Conservation (phyloP, 2,329 filamentous ascomycete genomes). For the Cercospora sojina region DNA sequence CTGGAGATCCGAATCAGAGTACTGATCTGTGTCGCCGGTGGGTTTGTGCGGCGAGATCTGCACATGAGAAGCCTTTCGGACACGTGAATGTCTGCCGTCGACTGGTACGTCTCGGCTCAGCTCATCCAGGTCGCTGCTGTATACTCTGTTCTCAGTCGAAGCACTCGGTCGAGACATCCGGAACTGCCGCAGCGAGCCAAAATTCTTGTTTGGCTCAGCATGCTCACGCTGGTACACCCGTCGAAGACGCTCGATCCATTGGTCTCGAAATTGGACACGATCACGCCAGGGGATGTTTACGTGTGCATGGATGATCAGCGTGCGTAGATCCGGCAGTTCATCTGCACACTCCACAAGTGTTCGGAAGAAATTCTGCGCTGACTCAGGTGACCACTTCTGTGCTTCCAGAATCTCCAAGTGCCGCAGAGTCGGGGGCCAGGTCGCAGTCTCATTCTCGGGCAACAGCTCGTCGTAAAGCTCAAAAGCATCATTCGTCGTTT, state of each 20-base stretch:
- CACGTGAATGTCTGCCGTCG: slow-evolving; percentile 17
- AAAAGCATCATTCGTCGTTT: slow-evolving; percentile 67
- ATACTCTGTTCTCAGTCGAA: slow-evolving; percentile 6
- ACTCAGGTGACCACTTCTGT: slow-evolving; percentile 67
- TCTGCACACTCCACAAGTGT: slow-evolving; percentile 73
- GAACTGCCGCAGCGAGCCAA: slow-evolving; percentile 47
- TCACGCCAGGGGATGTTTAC: slow-evolving; percentile 78
- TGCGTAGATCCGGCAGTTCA: slow-evolving; percentile 64
- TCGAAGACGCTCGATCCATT: slow-evolving; percentile 71
- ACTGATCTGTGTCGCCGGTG: slow-evolving; percentile 29
- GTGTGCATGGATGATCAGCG: slow-evolving; percentile 72
- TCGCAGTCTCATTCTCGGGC: slow-evolving; percentile 62
- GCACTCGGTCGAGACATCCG: slow-evolving; percentile 40
- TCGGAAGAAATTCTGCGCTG: slow-evolving; percentile 74
- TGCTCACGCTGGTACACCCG: slow-evolving; percentile 61
- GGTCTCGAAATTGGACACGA: slow-evolving; percentile 73
- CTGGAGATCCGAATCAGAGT: slow-evolving; percentile 23
- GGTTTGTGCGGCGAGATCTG: slow-evolving; percentile 30
- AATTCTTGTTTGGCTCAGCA: slow-evolving; percentile 45
- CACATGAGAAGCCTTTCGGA: slow-evolving; percentile 30
- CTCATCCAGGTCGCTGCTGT: slow-evolving; percentile 17
- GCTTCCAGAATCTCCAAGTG: slow-evolving; percentile 74
- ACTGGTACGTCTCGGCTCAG: slow-evolving; percentile 12
- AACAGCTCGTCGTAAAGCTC: slow-evolving; percentile 72
- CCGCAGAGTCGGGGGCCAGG: slow-evolving; percentile 73